phyloP scores from a whole-genome alignment of 2,329 filamentous ascomycete species.

The Stagonosporopsis rhizophila region DNA sequence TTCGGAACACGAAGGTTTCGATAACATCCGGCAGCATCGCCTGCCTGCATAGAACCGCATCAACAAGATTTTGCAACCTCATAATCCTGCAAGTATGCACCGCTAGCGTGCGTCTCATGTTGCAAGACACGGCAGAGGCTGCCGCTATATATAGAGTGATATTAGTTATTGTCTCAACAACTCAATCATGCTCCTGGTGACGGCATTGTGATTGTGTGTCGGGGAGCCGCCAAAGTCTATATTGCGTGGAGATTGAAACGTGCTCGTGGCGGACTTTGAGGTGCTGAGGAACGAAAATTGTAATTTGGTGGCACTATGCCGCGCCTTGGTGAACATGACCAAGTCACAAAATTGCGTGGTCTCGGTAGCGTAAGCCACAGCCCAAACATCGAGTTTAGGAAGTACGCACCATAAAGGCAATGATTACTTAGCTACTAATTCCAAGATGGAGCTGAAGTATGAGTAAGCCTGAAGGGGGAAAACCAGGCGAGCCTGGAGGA shows the following conservation, averaged over 20 bases:
- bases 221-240: background rate
- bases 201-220: constrained; percentile 3
- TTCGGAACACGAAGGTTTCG: constrained; percentile 10
- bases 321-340: background rate
- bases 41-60: constrained; percentile 9
- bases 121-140: constrained; percentile 1
- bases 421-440: background rate
- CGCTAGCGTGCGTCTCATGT: constrained; percentile 7
- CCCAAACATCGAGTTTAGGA: constrained; percentile 1
- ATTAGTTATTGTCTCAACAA: constrained; percentile 17
- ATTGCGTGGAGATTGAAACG: constrained; percentile 5
- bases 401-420: background rate
- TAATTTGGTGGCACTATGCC: constrained; percentile 1
- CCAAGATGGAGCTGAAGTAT: constrained; percentile 1
- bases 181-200: constrained; percentile 1
- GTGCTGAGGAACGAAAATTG: constrained; percentile 2
- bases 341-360: background rate
- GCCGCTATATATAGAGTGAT: constrained; percentile 15
- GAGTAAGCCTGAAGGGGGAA: background rate
- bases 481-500: background rate
- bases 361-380: constrained; percentile 11
- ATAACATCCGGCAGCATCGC: constrained; percentile 6
- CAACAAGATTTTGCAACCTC: constrained; percentile 11
- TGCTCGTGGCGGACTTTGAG: background rate
- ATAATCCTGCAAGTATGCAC: constrained; percentile 4